These are phyloP conservation scores for Dentiscutata heterogama DNA, from an alignment of 371 early-diverging fungal genomes.

Conservation along the genomic window DNA sequence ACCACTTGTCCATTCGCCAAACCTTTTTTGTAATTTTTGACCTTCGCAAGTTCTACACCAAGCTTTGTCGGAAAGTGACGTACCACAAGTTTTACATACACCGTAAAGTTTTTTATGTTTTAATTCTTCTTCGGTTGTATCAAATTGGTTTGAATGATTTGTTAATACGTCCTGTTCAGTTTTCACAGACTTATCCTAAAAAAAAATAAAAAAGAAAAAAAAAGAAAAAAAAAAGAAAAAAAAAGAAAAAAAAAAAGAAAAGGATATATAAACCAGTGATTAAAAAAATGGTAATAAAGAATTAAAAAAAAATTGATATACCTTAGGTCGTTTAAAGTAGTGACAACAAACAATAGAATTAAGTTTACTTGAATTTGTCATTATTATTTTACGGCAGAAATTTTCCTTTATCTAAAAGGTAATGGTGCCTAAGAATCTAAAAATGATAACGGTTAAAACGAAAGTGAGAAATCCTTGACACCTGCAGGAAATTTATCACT, in stretches of 20 bases:
- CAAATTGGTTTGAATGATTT: not conserved
- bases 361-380: not conserved
- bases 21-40: not conserved
- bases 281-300: not conserved
- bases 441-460: no score
- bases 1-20: slow-evolving; percentile 32
- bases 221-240: not conserved
- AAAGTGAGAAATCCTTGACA: no score
- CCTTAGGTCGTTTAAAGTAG: not conserved
- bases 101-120: slow-evolving; percentile 7
- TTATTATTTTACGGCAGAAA: not conserved
- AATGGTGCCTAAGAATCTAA: no score
- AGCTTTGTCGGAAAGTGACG: not conserved
- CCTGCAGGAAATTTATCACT: no score
- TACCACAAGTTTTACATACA: slow-evolving; percentile 11
- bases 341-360: not conserved
- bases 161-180: not conserved
- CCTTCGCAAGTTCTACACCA: slow-evolving; percentile 38
- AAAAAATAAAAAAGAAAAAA: not conserved
- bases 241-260: not conserved
- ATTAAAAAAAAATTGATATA: not conserved
- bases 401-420: no score
- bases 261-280: not conserved
- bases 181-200: not conserved
- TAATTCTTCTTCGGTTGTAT: not conserved